phyloP scores from a whole-genome alignment of 768 basidiomycete species.

The Suillus fuscotomentosus region DNA sequence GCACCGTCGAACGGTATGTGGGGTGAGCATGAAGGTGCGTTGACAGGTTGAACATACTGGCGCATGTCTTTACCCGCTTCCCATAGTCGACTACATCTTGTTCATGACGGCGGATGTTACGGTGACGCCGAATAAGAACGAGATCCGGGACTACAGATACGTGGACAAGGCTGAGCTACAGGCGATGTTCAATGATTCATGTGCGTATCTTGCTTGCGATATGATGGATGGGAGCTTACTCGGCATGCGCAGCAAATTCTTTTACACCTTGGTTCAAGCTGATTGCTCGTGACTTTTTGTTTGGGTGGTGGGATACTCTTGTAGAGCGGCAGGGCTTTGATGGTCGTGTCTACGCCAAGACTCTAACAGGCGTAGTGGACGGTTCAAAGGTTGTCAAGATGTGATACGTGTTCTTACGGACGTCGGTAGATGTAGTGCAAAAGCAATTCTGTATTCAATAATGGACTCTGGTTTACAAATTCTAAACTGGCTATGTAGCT shows the following conservation, averaged over 20 bases:
- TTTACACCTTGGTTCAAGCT: conserved; percentile 99
- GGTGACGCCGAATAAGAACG: conserved; percentile 80
- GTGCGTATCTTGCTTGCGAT: conserved; percentile 41
- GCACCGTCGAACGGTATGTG: conserved; percentile 90
- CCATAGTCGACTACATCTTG: conserved; percentile 92
- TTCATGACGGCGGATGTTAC: conserved; percentile 90
- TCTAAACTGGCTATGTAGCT: too few species aligned
- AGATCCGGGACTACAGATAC: conserved; percentile 89
- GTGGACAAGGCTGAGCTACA: conserved; percentile 89
- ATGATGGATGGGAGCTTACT: background rate
- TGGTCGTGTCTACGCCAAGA: conserved; percentile 55
- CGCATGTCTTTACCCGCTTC: conserved; percentile 8
- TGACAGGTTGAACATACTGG: too few species aligned
- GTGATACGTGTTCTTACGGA: too few species aligned
- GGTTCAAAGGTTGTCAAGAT: conserved; percentile 74
- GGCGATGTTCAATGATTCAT: conserved; percentile 80
- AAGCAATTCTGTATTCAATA: too few species aligned
- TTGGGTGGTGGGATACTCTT: conserved; percentile 98
- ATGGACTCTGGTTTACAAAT: background rate
- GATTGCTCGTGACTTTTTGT: conserved; percentile 94
- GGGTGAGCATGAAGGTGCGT: conserved; percentile 96
- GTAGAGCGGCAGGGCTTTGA: conserved; percentile 52
- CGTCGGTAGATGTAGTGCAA: too few species aligned
- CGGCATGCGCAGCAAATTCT: conserved; percentile 54
- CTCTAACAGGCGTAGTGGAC: conserved; percentile 58